Base-by-base conservation (phyloP, 441 rosid species). In the Melastoma candidum region DNA sequence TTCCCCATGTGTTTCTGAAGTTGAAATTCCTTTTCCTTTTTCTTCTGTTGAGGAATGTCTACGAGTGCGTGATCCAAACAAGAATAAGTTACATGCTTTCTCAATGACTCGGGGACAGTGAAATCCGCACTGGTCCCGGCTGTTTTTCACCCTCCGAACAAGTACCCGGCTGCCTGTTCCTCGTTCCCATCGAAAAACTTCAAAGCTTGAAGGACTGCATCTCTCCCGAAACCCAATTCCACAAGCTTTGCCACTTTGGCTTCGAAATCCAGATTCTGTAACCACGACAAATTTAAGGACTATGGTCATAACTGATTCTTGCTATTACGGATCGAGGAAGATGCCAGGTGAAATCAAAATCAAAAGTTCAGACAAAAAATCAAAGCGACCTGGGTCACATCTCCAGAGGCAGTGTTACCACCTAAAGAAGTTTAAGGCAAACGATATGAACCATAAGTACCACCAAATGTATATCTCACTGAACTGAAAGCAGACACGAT, bases 91-190 rank as follows among this genome's bases (percentile, higher is more conserved):
- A 32, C 22, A 17, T 17, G 22, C 22, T 17, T 17, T 32, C 41
- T 32, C 8, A 8, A 32, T 32, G 8, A 32, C 7, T 32, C 41
- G 8, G 22, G 22, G 41, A 32, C 41, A 32, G 41, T 32, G 41
- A 32, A 32, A 32, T 32, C 41, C 8, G 41, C 8, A 4, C 41
- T 3, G 41, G 5, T 32, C 41, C 5, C 8, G 41, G 41, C 5
- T 32, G 41, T 32, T 32, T 32, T 58, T 80, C 67, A 92, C 44
- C 95, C 87, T 29, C 89, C 97, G 39, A 92, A 92, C 49, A 92
- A 96, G 72, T 74, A 88, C n/a, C 92, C 94, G 41, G 95, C 98
- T n/a, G 97, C 98, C 64, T 85, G 95, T 41, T 92, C 98, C 74
- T 88, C 98, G 48, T 88, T 88, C 59, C 89, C 97, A 14, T 79